These are phyloP conservation scores for Calonectria pseudoturangicola DNA, from an alignment of 2,329 filamentous ascomycete species.

Conservation along the genomic window DNA sequence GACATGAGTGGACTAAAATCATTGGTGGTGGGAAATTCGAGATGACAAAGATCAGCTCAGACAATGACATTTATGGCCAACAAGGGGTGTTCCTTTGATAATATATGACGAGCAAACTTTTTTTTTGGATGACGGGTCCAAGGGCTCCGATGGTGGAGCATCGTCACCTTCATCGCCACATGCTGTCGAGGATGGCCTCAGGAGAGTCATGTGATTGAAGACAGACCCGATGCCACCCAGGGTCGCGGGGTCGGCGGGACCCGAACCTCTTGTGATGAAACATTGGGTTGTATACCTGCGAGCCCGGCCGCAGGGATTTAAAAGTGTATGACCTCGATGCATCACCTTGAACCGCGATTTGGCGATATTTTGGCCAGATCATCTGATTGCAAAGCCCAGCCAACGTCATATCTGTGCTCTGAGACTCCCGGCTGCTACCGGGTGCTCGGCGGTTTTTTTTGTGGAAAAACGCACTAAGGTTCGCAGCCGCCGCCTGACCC, in stretches of 20 bases:
- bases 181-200: constrained; percentile 28
- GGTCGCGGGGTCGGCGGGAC: constrained; percentile 33
- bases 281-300: constrained; percentile 25
- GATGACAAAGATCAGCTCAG: background rate
- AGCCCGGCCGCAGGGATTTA: constrained; percentile 11
- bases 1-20: too few relatives aligned
- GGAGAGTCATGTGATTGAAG: constrained; percentile 51
- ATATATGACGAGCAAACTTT: constrained; percentile 51
- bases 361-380: background rate
- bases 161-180: constrained; percentile 39
- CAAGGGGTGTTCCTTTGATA: background rate
- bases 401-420: constrained; percentile 48
- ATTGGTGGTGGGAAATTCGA: background rate
- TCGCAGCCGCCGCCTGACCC: constrained; percentile 45
- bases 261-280: constrained; percentile 26
- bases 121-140: constrained; percentile 49
- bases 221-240: constrained; percentile 26
- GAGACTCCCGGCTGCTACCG: constrained; percentile 51
- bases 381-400: background rate
- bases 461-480: constrained; percentile 49
- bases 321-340: constrained; percentile 6
- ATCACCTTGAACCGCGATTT: constrained; percentile 19
- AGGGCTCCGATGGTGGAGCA: constrained; percentile 48
- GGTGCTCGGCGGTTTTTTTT: constrained; percentile 46
- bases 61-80: background rate